Percentiles rank a stretch among this genome's conserved stretches.
Conservation (phyloP, 768 basidiomycete species). For the Cubamyces sp. region DNA sequence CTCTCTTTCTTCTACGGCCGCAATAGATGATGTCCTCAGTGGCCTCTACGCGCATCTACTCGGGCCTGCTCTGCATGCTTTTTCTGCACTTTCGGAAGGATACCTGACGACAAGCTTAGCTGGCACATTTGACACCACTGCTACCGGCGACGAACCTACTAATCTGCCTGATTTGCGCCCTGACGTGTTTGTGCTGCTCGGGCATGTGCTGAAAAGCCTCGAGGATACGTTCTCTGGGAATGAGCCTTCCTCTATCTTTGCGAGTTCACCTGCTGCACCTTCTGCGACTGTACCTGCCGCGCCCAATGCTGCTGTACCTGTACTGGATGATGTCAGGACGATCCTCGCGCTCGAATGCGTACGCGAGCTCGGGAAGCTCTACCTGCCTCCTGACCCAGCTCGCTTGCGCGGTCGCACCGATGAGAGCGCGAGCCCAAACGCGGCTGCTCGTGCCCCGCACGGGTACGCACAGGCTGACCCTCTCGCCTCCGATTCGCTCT, state of each 20-base stretch:
- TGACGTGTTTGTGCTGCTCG: constrained; percentile 28
- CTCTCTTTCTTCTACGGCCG: neutral
- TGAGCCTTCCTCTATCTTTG: too few relatives aligned
- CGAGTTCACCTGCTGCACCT: neutral
- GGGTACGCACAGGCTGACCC: neutral
- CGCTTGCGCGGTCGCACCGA: constrained; percentile 31
- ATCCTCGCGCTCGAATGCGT: constrained; percentile 42
- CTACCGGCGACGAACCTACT: neutral
- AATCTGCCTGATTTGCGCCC: constrained; percentile 27
- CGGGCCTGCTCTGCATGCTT: constrained; percentile 36
- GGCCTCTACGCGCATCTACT: constrained; percentile 28
- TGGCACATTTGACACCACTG: neutral
- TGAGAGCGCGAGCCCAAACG: neutral
- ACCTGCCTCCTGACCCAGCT: constrained; percentile 26
- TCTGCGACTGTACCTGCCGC: neutral
- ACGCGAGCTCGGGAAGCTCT: constrained; percentile 39
- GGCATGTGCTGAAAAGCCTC: constrained; percentile 22
- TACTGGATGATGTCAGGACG: constrained; percentile 3
- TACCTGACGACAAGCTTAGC: constrained; percentile 21
- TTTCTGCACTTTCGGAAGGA: constrained; percentile 33
- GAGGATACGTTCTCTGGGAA: constrained; percentile 7
- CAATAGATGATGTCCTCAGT: constrained; percentile 27
- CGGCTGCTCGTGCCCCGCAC: constrained; percentile 1
- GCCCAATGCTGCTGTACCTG: neutral
- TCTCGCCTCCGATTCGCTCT: constrained; percentile 4